These are phyloP conservation scores for Metarhizium sp. DNA, from an alignment of 2,329 filamentous ascomycete species.

Conservation along the genomic window DNA sequence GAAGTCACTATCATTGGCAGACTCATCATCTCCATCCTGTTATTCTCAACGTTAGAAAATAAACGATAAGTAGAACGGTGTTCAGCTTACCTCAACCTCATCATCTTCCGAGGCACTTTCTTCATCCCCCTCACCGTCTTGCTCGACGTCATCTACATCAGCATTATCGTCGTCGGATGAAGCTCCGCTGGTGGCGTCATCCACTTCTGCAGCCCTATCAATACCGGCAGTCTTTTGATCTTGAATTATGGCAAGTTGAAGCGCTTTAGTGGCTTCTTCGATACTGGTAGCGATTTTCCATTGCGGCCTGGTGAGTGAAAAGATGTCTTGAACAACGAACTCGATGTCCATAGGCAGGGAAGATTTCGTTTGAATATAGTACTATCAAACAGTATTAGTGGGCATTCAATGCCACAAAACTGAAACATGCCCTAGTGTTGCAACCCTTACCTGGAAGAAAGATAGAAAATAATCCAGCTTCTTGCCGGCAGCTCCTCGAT, in stretches of 20 bases:
- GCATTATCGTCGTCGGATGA: slow-evolving; percentile 70
- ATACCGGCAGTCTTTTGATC: slow-evolving; percentile 75
- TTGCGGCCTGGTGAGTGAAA: slow-evolving; percentile 73
- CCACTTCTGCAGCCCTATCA: slow-evolving; percentile 59
- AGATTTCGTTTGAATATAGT: slow-evolving; percentile 89
- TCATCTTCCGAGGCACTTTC: slow-evolving; percentile 51
- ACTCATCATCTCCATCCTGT: slow-evolving; percentile 39
- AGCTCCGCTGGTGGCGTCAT: slow-evolving; percentile 60
- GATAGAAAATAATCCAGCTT: slow-evolving; percentile 96
- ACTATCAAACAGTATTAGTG: slow-evolving; percentile 36
- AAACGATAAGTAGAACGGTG: not conserved
- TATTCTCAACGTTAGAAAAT: slow-evolving; percentile 6
- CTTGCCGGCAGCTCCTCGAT: slow-evolving; percentile 85
- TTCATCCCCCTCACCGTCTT: slow-evolving; percentile 50
- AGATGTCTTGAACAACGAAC: slow-evolving; percentile 91
- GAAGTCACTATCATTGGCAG: slow-evolving; percentile 51
- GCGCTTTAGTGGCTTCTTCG: slow-evolving; percentile 74
- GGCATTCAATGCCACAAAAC: not conserved
- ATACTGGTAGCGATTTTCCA: slow-evolving; percentile 80
- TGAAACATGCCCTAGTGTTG: not conserved
- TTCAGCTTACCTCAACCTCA: slow-evolving; percentile 41
- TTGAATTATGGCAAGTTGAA: slow-evolving; percentile 79
- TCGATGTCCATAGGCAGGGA: slow-evolving; percentile 93
- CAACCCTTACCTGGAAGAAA: slow-evolving; percentile 65
- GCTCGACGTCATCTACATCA: slow-evolving; percentile 56